Base-by-base conservation (phyloP, 768 basidiomycete species). In the Mycena vulgaris region DNA sequence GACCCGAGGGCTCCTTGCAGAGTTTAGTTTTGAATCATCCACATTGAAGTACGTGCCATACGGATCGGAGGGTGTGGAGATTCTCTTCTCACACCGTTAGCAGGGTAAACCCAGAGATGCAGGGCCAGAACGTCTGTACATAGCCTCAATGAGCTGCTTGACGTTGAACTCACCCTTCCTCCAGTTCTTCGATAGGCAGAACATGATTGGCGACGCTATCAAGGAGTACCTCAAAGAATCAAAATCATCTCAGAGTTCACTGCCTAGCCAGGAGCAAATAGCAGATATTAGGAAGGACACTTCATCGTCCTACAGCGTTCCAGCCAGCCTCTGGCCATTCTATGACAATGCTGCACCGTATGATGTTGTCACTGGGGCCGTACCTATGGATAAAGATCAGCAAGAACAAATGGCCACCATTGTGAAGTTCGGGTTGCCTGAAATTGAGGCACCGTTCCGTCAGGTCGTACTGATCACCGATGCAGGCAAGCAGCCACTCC, bases 401-500 rank as follows among this genome's bases (percentile, higher is more conserved):
- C 35, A 57, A 40, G 14, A 23, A n/a, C 1, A 2, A 2, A 40
- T 57, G 56, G 25, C 23, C 23, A 3, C 17, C 13, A 37, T 37
- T 3, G 56, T 57, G 9, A 27, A 27, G n/a, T 3, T 25, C 25
- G 56, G 56, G 13, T 23, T 39, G 33, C 35, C 56, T 11, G 35
- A n/a, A 27, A 57, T 57, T 27, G 35, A 40, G 56, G 37, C 39
- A 23, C 56, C 56, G 23, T 57, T 57, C 56, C 25, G 39, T 16
- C 56, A 57, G 25, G 56, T 57, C 56, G 56, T 57, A 25, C 56
- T 57, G 56, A 37, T 57, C 33, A 57, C 56, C 14, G 16, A 57
- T 25, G 21, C 21, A 39, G 56, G 56, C 56, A 40, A 57, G 56
- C 33, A 57, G 37, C 21, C 35, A 28, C 25, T 57, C 21, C 25